Conservation (phyloP, 352 stramenopile genomes). For the Stramenopiles sp. region DNA sequence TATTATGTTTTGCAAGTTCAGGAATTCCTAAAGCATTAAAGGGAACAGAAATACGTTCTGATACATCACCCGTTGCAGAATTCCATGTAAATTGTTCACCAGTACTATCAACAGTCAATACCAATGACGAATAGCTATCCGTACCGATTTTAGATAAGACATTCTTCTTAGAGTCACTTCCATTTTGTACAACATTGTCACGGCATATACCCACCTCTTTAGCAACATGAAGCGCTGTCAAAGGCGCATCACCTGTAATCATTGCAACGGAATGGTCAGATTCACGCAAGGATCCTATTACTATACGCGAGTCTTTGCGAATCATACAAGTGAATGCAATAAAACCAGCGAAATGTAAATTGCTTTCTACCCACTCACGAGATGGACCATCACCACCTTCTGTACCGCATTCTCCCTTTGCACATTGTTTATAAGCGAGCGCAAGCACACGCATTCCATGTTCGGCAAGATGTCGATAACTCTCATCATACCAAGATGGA, state of each 20-base stretch:
- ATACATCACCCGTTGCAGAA: no score
- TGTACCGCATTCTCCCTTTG: no score
- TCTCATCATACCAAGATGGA: constrained; percentile 37
- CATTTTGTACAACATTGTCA: no score
- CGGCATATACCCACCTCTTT: constrained; percentile 35
- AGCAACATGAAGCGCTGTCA: constrained; percentile 84
- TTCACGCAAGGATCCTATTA: constrained; percentile 53
- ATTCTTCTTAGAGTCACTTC: no score
- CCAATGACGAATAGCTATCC: no score
- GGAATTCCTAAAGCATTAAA: no score
- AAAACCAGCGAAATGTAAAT: constrained; percentile 78
- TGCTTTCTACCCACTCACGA: constrained; percentile 46
- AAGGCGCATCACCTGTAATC: constrained; percentile 86
- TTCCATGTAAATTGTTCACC: no score
- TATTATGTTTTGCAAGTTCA: no score
- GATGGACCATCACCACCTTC: no score
- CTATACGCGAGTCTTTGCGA: constrained; percentile 58
- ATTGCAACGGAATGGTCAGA: constrained; percentile 72
- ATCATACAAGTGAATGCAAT: constrained; percentile 63
- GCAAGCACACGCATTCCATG: constrained; percentile 48
- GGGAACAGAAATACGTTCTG: no score
- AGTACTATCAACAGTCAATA: no score
- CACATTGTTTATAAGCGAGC: constrained; percentile 73
- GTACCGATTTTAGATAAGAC: no score
- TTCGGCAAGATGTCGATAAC: constrained; percentile 27